These are phyloP conservation scores for Diaporthe longicolla DNA, from an alignment of 2,329 filamentous ascomycete genomes.

Conservation along the genomic window DNA sequence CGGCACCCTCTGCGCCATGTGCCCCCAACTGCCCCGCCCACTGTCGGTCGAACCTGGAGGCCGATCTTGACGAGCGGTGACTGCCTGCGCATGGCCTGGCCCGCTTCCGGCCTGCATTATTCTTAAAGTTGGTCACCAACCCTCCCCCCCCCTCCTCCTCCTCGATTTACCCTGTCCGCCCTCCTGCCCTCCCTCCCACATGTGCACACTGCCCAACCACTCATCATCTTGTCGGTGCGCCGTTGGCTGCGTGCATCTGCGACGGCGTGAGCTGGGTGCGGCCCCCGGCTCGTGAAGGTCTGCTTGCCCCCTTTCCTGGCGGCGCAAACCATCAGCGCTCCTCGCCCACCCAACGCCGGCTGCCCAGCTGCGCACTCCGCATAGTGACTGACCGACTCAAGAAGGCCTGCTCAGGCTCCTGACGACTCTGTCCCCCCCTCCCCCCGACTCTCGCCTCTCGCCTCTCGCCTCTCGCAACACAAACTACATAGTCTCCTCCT, in stretches of 20 bases:
- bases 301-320: constrained; percentile 21
- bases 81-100: constrained; percentile 24
- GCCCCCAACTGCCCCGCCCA: constrained; percentile 32
- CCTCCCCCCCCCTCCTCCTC: constrained; percentile 7
- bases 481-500: constrained; percentile 31
- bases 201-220: neutral
- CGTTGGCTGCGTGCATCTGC: constrained; percentile 29
- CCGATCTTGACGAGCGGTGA: constrained; percentile 38
- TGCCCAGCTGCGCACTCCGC: constrained; percentile 26
- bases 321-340: constrained; percentile 25
- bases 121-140: constrained; percentile 30
- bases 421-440: neutral
- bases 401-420: constrained; percentile 20
- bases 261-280: constrained; percentile 39
- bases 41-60: constrained; percentile 35
- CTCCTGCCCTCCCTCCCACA: constrained; percentile 1
- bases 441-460: neutral
- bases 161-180: constrained; percentile 25
- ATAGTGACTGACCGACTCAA: constrained; percentile 10
- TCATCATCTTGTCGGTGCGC: constrained; percentile 7
- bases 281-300: constrained; percentile 38
- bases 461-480: neutral
- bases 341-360: constrained; percentile 1
- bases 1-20: constrained; percentile 39
- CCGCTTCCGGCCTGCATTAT: constrained; percentile 35